Conservation (phyloP, 352 stramenopile species). For the Pythium angustatum region DNA sequence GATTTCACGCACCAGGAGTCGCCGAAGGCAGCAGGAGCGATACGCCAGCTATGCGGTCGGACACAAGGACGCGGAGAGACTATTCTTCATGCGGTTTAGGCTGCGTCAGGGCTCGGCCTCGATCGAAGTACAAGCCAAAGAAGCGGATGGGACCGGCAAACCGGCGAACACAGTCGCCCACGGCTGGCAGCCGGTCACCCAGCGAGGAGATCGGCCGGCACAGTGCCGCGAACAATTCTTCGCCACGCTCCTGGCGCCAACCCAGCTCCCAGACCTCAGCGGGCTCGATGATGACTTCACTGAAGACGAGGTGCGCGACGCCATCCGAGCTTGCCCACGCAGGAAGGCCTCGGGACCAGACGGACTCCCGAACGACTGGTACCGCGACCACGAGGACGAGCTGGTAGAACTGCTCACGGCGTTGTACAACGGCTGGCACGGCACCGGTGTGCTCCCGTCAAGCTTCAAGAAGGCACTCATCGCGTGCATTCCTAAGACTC, state of each 20-base stretch:
- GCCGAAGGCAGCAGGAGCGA: not conserved
- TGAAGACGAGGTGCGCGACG: slow-evolving; percentile 3
- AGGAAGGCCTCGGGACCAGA: slow-evolving; percentile 12
- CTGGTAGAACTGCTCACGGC: slow-evolving; percentile 1
- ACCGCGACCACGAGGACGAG: slow-evolving; percentile 6
- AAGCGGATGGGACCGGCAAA: too few relatives aligned
- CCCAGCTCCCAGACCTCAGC: not conserved
- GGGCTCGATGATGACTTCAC: slow-evolving; percentile 9
- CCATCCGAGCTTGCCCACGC: not conserved
- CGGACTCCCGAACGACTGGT: slow-evolving; percentile 21
- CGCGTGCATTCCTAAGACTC: too few relatives aligned
- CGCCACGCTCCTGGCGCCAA: not conserved
- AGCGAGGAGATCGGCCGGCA: not conserved
- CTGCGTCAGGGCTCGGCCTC: not conserved
- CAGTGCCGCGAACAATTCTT: not conserved
- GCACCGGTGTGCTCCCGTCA: not conserved
- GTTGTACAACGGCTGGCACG: slow-evolving; percentile 10
- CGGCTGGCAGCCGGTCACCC: slow-evolving; percentile 7
- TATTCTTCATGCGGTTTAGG: slow-evolving; percentile 3
- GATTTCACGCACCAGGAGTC: not conserved
- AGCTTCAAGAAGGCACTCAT: slow-evolving; percentile 6
- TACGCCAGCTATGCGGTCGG: not conserved
- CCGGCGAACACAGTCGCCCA: not conserved
- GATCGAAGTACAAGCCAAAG: too few relatives aligned
- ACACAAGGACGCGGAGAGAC: not conserved